Conservation (phyloP, 2,329 filamentous ascomycete genomes). For the Dactylonectria estremocensis region DNA sequence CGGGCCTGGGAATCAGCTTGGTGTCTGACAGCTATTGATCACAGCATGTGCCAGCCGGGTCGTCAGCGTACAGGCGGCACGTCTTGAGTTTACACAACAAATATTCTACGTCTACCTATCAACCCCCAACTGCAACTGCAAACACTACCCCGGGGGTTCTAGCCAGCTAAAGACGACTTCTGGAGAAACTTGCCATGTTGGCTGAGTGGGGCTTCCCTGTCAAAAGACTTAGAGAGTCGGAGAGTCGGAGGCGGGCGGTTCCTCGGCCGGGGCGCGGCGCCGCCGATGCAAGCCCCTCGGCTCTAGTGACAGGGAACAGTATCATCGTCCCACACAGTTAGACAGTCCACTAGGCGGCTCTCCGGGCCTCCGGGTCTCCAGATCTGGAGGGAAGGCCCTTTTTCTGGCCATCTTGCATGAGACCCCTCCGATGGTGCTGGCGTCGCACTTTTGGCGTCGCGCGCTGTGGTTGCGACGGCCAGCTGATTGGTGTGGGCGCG, state of each 20-base stretch:
- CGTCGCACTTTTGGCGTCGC: slow-evolving; percentile 11
- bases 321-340: slow-evolving; percentile 12
- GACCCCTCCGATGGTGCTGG: slow-evolving; percentile 19
- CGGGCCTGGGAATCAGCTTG: background rate
- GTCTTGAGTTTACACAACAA: background rate
- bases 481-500: slow-evolving; percentile 24
- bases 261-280: slow-evolving; percentile 21
- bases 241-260: background rate
- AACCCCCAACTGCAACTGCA: background rate
- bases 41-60: background rate
- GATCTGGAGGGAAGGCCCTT: background rate
- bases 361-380: slow-evolving; percentile 1
- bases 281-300: slow-evolving; percentile 9
- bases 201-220: background rate
- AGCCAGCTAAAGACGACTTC: background rate
- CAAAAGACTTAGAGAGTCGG: background rate
- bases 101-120: background rate
- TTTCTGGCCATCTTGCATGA: slow-evolving; percentile 27
- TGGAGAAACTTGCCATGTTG: background rate
- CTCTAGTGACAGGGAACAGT: slow-evolving; percentile 8
- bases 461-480: slow-evolving; percentile 6
- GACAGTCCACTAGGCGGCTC: background rate
- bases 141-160: background rate
- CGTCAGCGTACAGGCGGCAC: background rate
- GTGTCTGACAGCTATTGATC: background rate